phyloP scores from a whole-genome alignment of 331 rosid species.

The Rosa hybrid region DNA sequence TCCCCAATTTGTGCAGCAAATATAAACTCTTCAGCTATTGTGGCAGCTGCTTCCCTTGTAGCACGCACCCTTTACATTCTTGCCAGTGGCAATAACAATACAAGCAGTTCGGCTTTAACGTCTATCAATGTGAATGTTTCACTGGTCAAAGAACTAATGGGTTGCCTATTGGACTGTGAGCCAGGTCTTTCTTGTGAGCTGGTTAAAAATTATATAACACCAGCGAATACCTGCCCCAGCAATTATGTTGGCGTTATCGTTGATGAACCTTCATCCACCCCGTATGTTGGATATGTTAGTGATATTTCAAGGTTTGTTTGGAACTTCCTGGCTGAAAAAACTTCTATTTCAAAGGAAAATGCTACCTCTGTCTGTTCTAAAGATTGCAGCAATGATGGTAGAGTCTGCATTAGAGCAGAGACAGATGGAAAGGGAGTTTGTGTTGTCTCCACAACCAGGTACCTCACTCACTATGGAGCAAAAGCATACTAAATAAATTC shows the following conservation, averaged over 20 bases:
- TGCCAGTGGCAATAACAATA: conserved; percentile 49
- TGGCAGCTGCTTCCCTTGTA: conserved; percentile 85
- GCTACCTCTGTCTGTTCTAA: conserved; percentile 53
- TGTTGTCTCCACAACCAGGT: conserved; percentile 89
- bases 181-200: conserved; percentile 93
- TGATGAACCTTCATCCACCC: conserved; percentile 75
- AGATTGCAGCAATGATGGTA: conserved; percentile 62
- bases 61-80: conserved; percentile 85
- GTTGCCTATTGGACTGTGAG: conserved; percentile 70
- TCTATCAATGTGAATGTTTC: conserved; percentile 72
- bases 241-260: conserved; percentile 82
- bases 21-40: conserved; percentile 73
- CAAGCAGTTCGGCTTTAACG: conserved; percentile 50
- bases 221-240: conserved; percentile 71
- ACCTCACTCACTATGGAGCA: conserved; percentile 11
- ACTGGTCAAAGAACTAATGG: conserved; percentile 74
- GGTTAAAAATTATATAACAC: conserved; percentile 75
- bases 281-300: conserved; percentile 53
- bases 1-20: conserved; percentile 53
- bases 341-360: conserved; percentile 56
- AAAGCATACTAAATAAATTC: background rate
- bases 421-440: conserved; percentile 78
- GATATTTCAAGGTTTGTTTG: conserved; percentile 84
- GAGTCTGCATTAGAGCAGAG: conserved; percentile 76
- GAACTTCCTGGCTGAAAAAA: conserved; percentile 84